These are phyloP conservation scores for Aspergillus hiratsukae DNA, from an alignment of 2,329 filamentous ascomycete genomes.

Conservation along the genomic window DNA sequence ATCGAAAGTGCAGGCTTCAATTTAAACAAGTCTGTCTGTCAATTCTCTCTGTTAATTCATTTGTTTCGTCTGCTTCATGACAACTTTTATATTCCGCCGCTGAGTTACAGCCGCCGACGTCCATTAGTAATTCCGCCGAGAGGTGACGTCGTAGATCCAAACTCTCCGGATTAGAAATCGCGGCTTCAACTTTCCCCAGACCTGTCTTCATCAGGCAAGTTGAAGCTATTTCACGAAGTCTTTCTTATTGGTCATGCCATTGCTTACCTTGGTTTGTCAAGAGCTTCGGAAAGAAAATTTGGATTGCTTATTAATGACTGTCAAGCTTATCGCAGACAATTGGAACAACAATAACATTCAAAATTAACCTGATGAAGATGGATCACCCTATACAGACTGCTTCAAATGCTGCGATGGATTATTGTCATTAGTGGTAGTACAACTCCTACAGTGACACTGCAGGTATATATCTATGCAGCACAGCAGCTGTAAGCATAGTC, in stretches of 20 bases:
- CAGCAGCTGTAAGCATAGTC: not conserved
- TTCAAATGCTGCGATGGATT: not conserved
- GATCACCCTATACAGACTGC: not conserved
- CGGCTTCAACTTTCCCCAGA: not conserved
- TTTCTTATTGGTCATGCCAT: no score
- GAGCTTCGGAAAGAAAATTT: no score
- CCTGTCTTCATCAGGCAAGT: not conserved
- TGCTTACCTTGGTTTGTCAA: no score
- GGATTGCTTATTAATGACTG: not conserved
- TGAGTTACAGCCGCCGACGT: not conserved
- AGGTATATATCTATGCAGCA: not conserved
- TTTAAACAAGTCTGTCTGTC: no score
- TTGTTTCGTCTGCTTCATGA: not conserved
- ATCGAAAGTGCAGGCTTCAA: not conserved
- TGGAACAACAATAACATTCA: no score
- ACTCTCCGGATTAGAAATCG: not conserved
- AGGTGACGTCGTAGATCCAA: not conserved
- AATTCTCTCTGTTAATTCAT: not conserved
- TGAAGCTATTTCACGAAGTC: not conserved
- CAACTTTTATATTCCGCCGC: not conserved
- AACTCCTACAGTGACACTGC: not conserved
- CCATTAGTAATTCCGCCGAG: not conserved
- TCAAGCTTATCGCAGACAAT: no score
- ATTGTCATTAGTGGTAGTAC: not conserved
- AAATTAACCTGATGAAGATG: not conserved